phyloP scores from a whole-genome alignment of 768 basidiomycete species.

The Boletus fagicola region DNA sequence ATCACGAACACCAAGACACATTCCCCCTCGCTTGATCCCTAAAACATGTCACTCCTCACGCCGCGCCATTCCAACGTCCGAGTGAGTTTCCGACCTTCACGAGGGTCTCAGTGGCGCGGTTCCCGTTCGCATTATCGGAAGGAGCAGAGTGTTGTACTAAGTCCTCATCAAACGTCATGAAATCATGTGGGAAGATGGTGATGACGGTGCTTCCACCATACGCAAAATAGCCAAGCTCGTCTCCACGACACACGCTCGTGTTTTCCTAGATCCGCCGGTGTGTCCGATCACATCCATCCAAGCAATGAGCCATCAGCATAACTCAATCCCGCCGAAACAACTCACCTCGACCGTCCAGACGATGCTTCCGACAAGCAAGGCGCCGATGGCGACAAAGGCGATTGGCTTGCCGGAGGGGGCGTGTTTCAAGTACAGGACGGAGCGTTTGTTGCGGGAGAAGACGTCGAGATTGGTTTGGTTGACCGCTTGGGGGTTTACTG shows the following conservation, averaged over 20 bases:
- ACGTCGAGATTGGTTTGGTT: slow-evolving; percentile 65
- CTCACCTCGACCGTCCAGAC: slow-evolving; percentile 49
- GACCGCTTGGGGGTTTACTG: slow-evolving; percentile 75
- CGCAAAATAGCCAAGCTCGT: slow-evolving; percentile 64
- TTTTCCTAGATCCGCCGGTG: slow-evolving; percentile 34
- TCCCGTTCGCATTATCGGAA: not conserved
- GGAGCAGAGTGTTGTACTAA: slow-evolving; percentile 51
- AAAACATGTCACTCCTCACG: not conserved
- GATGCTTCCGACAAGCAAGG: slow-evolving; percentile 78
- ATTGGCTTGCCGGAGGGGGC: slow-evolving; percentile 44
- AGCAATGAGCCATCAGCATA: not conserved
- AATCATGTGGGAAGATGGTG: slow-evolving; percentile 53
- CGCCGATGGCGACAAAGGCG: slow-evolving; percentile 75
- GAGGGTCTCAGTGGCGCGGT: slow-evolving; percentile 58
- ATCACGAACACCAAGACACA: not conserved
- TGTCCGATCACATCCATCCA: not conserved
- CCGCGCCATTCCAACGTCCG: slow-evolving; percentile 22
- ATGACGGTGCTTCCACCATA: slow-evolving; percentile 80
- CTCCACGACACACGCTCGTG: slow-evolving; percentile 56
- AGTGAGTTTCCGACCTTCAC: slow-evolving; percentile 45
- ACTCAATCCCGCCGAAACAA: not conserved
- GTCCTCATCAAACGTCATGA: slow-evolving; percentile 61
- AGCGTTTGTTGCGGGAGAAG: slow-evolving; percentile 62
- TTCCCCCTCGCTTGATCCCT: not conserved
- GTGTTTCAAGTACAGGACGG: slow-evolving; percentile 53